Conservation (phyloP, 2,329 filamentous ascomycete species). For the Aspergillus luchuensis region DNA sequence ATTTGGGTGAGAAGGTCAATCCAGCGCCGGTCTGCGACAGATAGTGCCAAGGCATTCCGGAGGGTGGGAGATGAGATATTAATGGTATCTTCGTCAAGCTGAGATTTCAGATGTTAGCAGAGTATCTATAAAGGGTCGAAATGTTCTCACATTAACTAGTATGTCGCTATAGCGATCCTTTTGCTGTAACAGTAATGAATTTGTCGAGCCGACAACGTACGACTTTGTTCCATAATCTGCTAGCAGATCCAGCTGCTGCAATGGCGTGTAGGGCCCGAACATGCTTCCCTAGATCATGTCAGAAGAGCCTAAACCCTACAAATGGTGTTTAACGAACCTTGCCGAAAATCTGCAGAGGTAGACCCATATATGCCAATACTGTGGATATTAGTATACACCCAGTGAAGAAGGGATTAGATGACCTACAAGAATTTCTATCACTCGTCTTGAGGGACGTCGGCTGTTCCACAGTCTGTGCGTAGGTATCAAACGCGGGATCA, state of each 20-base stretch:
- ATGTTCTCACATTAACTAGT: slow-evolving; percentile 69
- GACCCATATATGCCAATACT: slow-evolving; percentile 89
- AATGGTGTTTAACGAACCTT: slow-evolving; percentile 58
- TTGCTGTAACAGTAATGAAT: slow-evolving; percentile 89
- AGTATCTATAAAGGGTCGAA: not conserved
- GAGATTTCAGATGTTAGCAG: not conserved
- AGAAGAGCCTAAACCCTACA: slow-evolving; percentile 56
- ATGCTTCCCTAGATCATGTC: slow-evolving; percentile 71
- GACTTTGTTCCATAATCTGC: slow-evolving; percentile 94
- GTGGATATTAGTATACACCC: slow-evolving; percentile 27
- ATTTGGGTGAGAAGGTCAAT: slow-evolving; percentile 94
- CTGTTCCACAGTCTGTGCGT: slow-evolving; percentile 72
- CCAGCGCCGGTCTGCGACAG: slow-evolving; percentile 87
- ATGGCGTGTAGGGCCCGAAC: slow-evolving; percentile 93
- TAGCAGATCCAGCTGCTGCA: slow-evolving; percentile 92
- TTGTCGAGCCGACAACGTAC: slow-evolving; percentile 95
- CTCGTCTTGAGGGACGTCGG: slow-evolving; percentile 88
- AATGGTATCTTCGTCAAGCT: slow-evolving; percentile 82
- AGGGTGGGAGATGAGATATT: slow-evolving; percentile 81
- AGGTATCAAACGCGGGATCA: slow-evolving; percentile 85
- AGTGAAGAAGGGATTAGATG: not conserved
- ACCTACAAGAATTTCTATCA: slow-evolving; percentile 73
- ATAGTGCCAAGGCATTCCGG: slow-evolving; percentile 72
- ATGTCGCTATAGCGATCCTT: slow-evolving; percentile 96
- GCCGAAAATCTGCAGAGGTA: slow-evolving; percentile 92